These are phyloP conservation scores for Pseudocercospora fuligena DNA, from an alignment of 2,329 filamentous ascomycete genomes.

Conservation along the genomic window DNA sequence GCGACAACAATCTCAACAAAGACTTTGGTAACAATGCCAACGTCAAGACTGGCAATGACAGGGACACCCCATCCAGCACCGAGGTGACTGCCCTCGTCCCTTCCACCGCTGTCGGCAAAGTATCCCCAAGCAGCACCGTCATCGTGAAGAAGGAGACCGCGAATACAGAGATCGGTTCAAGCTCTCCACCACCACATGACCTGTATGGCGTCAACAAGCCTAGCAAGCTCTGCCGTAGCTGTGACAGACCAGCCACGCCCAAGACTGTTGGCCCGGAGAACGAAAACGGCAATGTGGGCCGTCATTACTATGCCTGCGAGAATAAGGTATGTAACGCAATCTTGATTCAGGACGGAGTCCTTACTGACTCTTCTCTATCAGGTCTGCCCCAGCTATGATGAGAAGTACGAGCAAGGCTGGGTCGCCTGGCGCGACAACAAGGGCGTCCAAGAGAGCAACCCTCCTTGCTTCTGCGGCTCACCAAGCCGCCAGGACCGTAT, in stretches of 20 bases:
- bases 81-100: no score
- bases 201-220: not conserved
- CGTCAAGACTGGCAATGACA: no score
- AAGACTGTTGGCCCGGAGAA: not conserved
- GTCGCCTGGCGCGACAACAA: slow-evolving; percentile 4
- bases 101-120: no score
- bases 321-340: not conserved
- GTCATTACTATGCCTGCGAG: not conserved
- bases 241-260: not conserved
- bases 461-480: not conserved
- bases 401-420: not conserved
- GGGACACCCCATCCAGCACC: no score
- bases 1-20: no score
- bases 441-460: not conserved
- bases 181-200: not conserved
- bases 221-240: not conserved
- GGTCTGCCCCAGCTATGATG: not conserved
- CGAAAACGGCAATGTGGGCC: not conserved
- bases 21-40: no score
- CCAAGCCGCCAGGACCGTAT: slow-evolving; percentile 5
- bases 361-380: not conserved
- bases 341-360: rapidly evolving
- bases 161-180: not conserved
- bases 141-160: not conserved
- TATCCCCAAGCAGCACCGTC: no score